A percentile compares a stretch with the other conserved stretches of the same genome.
phyloP scores from a whole-genome alignment of 768 basidiomycete genomes.

The Albatrellus ellisii region DNA sequence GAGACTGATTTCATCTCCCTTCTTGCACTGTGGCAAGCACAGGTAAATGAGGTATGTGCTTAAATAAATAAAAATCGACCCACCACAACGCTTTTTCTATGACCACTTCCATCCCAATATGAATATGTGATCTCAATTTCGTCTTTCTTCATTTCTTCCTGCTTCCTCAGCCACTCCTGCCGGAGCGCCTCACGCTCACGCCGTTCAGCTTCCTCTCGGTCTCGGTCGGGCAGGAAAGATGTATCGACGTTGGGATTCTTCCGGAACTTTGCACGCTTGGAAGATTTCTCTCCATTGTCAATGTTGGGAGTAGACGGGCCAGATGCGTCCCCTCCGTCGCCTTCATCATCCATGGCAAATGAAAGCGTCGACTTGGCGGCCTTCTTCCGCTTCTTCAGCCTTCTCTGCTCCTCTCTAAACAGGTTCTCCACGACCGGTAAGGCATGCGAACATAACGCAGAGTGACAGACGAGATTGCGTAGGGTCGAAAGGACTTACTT shows the following conservation, averaged over 20 bases:
- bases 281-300: constrained; percentile 27
- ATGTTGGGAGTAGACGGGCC: constrained; percentile 22
- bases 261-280: constrained; percentile 69
- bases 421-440: constrained; percentile 69
- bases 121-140: constrained; percentile 90
- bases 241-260: constrained; percentile 98
- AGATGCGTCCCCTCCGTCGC: constrained; percentile 29
- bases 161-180: constrained; percentile 73
- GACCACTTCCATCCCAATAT: constrained; percentile 98
- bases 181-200: constrained; percentile 79
- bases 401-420: constrained; percentile 82
- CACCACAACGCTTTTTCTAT: constrained; percentile 83
- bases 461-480: constrained; percentile 14
- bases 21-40: constrained; percentile 65
- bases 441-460: constrained; percentile 29
- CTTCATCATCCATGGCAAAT: constrained; percentile 83
- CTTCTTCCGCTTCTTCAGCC: constrained; percentile 89
- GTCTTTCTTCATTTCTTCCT: constrained; percentile 55
- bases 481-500: constrained; percentile 52
- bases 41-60: constrained; percentile 12
- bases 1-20: constrained; percentile 76
- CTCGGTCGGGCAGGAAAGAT: constrained; percentile 96
- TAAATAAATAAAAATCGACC: constrained; percentile 19
- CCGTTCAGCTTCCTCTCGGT: constrained; percentile 88
- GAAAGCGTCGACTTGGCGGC: constrained; percentile 78